These are phyloP conservation scores for Rhizoclosmatium sp. DNA, from an alignment of 192 early-diverging fungal genomes.

Conservation along the genomic window DNA sequence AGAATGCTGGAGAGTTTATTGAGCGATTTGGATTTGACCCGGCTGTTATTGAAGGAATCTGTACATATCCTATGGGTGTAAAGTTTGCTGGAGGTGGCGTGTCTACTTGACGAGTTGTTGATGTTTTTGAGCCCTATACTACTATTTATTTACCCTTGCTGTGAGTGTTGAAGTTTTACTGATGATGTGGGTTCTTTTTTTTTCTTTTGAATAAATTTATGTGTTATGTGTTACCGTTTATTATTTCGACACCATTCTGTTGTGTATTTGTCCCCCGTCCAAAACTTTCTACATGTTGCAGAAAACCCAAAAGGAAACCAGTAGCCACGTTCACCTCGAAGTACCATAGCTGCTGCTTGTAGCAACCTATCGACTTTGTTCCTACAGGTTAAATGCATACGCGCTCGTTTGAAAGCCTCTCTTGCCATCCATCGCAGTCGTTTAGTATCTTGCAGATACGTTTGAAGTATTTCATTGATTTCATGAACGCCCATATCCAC, in stretches of 20 bases:
- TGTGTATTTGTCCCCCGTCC: slow-evolving; percentile 3
- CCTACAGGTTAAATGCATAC: slow-evolving; percentile 31
- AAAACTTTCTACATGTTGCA: slow-evolving; percentile 18
- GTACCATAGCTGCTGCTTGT: slow-evolving; percentile 15
- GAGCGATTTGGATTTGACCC: slow-evolving; percentile 34
- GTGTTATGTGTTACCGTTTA: not conserved
- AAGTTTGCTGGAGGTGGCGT: not conserved
- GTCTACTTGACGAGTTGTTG: not conserved
- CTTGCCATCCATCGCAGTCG: slow-evolving; percentile 26
- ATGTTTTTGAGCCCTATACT: not conserved
- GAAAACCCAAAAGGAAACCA: slow-evolving; percentile 31
- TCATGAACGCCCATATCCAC: slow-evolving; percentile 8
- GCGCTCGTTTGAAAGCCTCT: slow-evolving; percentile 30
- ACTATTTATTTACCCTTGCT: not conserved
- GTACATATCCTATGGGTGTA: slow-evolving; percentile 16
- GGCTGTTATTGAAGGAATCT: slow-evolving; percentile 20
- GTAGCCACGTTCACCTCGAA: slow-evolving; percentile 16
- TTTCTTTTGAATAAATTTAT: not conserved
- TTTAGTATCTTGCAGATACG: slow-evolving; percentile 26
- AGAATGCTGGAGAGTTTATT: slow-evolving; percentile 30
- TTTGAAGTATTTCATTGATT: slow-evolving; percentile 20
- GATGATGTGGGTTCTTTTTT: not conserved
- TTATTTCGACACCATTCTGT: slow-evolving; percentile 24
- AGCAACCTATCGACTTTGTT: slow-evolving; percentile 33
- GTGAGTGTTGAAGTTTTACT: too few relatives aligned